Base-by-base conservation (phyloP, 306 rosid genomes). In the Vigna trinervia region DNA sequence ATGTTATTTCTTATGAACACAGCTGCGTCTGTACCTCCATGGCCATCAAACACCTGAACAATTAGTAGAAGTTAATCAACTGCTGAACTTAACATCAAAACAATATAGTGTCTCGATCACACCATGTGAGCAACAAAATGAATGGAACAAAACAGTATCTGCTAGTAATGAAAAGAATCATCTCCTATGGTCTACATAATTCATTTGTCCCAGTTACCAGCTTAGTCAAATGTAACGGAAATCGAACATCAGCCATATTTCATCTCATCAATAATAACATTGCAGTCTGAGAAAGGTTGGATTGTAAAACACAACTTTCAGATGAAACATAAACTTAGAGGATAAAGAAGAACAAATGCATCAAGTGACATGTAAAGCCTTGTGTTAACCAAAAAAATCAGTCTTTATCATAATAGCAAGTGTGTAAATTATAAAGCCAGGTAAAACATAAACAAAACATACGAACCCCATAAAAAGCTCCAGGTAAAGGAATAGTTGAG, bases 391-490 rank as follows among this genome's bases (percentile, higher is more conserved):
- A 26, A 61, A 58, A 23, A 72, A 14, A 77, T 54, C 26, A 73
- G 60, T 52, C 32, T 20, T 71, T 39, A 71, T 58, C 56, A 80
- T 70, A 75, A 75, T 9, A 73, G 43, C 63, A 75, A 15, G 34
- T 60, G 61, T 63, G 26, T 67, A 58, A 64, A 61, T 34, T 43
- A 38, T 67, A 64, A 64, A 50, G 28, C 64, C 53, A 50, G 51
- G 64, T 30, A 69, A 23, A 30, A 22, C 5, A 39, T 17, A 64
- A 56, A 79, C 12, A 51, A 52, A 78, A 51, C 32, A 50, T 76
- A 85, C 93, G 66, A 73, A 90, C 97, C 88, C 97, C 95, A 73
- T 92, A 92, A 76, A 92, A 92, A 58, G 97, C 93, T 71, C 89
- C 89, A 36, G 90, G 90, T 67, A 73, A 81, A 58, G 88, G 88